Evolutionary conservation across 352 stramenopile genomes (phyloP), one percentile per base, ranked within the genome.

Genomic region (Thalassiosira exigua): DNA sequence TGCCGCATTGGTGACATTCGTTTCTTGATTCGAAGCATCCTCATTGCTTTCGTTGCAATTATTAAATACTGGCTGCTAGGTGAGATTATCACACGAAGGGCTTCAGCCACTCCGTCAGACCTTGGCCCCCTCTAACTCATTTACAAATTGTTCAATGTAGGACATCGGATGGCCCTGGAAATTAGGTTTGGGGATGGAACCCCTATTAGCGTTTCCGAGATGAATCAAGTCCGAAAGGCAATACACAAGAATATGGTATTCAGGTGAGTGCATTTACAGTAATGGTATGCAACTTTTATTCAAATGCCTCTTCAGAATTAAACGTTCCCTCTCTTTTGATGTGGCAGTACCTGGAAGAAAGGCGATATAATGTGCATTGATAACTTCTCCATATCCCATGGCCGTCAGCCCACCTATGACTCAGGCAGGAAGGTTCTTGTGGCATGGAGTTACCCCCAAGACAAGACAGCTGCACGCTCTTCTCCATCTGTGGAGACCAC

Each of bases 301-400:
- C n/a, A n/a, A n/a, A n/a, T n/a, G n/a, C n/a, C n/a, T n/a, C n/a
- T n/a, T n/a, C n/a, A n/a, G n/a, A n/a, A n/a, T n/a, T n/a, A n/a
- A n/a, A n/a, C n/a, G n/a, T n/a, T n/a, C n/a, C n/a, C n/a, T n/a
- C n/a, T n/a, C n/a, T n/a, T n/a, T n/a, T n/a, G n/a, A n/a, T n/a
- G n/a, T n/a, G n/a, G n/a, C n/a, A n/a, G n/a, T n/a, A 33, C 42
- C 36, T 84, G 71, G 52, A 44, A 81, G 41, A 39, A 79, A 46
- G 79, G 79, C 17, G 79, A 87, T 75, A 22, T 87, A 3, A 46
- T 83, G 54, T 48, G 74, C 22, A 60, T 85, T 51, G 79, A 87
- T 41, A 85, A 82, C 9, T 80, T 78, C 53, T 76, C 64, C 11
- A 73, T 46, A 11, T 56, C 33, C 12, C 79, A 86, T 60, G 75